A percentile compares a stretch with the other conserved stretches of the same genome.
Conservation (phyloP, 1,284 basidiomycete species). For the Butyriboletus regius region DNA sequence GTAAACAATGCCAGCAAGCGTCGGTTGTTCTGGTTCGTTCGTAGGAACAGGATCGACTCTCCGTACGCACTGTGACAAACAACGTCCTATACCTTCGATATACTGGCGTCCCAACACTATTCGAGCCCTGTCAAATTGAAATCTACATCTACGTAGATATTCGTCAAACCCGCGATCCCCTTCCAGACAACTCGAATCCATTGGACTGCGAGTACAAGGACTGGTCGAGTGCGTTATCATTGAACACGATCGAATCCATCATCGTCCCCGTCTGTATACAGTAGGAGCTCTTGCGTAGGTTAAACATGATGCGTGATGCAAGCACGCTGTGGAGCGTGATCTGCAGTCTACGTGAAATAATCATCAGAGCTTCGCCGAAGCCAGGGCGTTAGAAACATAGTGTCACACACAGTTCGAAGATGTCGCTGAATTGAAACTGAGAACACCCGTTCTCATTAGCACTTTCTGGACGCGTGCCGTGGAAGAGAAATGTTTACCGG, state of each 20-base stretch:
- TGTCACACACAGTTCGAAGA: conserved; percentile 2
- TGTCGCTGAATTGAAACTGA: conserved; percentile 4
- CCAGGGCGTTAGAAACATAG: neutral
- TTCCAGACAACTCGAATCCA: neutral
- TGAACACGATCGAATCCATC: neutral
- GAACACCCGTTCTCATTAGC: neutral
- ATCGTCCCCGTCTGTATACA: neutral
- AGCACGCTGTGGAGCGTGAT: conserved; percentile 13
- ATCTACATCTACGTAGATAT: neutral
- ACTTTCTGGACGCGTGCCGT: neutral
- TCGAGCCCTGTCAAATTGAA: neutral
- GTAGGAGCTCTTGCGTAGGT: conserved; percentile 5
- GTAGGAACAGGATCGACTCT: too few relatives aligned
- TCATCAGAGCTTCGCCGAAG: neutral
- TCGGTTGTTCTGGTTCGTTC: too few relatives aligned
- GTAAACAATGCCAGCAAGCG: conserved; percentile 17
- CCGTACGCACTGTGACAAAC: neutral
- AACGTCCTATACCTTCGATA: neutral
- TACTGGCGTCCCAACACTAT: neutral
- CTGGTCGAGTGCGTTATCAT: neutral
- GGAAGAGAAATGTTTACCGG: conserved; percentile 4
- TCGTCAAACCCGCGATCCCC: neutral
- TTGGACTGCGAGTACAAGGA: neutral
- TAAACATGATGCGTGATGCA: conserved; percentile 15
- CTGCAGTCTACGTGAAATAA: conserved; percentile 3